Evolutionary conservation across 495 filamentous ascomycete genomes (phyloP), one percentile per base, ranked within the genome.

Genomic region (Terfezia boudieri): DNA sequence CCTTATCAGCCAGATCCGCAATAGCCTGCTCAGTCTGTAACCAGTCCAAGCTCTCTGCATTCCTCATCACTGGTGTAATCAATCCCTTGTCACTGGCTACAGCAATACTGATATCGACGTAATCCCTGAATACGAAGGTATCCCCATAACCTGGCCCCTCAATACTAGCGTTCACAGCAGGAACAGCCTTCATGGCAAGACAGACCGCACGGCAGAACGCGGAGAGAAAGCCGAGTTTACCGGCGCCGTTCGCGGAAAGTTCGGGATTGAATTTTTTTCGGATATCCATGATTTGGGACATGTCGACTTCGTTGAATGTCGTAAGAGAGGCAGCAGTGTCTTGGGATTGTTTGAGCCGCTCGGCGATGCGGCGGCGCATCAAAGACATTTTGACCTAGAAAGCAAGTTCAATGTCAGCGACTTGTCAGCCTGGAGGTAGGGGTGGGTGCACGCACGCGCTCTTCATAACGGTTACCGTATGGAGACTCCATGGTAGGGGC

Each of bases 301-400:
- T 99, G 66, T 99, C 92, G 51, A 99, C 90, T 68, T 99, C 90
- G 68, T 99, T 94, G 74, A 99, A 99, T 16, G 90, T 99, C 16
- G 90, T 96, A 52, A 99, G 71, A 14, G 90, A 94, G 37, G 90
- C 90, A 53, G 92, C 90, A 5, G 90, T 95, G 71, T 99, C 96
- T 71, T 99, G 90, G 14, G 89, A 95, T 66, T 98, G 90, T 77
- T 98, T 98, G 52, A 98, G 75, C 58, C 90, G 88, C 73, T 98
- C 90, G 20, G 90, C 85, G 58, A 96, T 98, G 20, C 90, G 79
- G 49, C 96, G 77, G 52, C 90, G 86, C 92, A 98, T 98, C 53
- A 92, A 84, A 73, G 96, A 96, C 90, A 98, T 98, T 75, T 98
- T 98, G 60, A 95, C 87, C 85, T 89, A 59, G 8, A 46, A 46